These are phyloP conservation scores for Solanum ahanhuiri DNA, from an alignment of 257 asterid genomes.

Conservation along the genomic window DNA sequence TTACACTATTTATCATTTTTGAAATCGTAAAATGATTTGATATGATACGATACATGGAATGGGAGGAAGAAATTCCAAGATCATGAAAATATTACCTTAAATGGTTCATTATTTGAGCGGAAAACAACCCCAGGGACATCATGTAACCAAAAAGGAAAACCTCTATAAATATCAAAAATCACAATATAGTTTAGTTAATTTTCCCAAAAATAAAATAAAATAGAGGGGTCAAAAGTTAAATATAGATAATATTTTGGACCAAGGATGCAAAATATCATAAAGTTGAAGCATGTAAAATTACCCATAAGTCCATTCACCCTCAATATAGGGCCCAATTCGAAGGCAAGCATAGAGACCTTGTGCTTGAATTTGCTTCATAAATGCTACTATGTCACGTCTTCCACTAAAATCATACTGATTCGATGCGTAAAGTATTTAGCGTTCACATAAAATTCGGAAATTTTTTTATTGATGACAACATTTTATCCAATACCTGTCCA, in stretches of 20 bases:
- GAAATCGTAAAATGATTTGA: not conserved
- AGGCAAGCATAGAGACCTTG: slow-evolving; percentile 75
- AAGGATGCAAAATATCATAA: not conserved
- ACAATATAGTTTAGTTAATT: not conserved
- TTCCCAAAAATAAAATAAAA: no score
- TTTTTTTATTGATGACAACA: not conserved
- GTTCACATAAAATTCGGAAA: not conserved
- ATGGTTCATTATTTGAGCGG: slow-evolving; percentile 74
- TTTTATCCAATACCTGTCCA: slow-evolving; percentile 41
- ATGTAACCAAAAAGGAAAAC: slow-evolving; percentile 87
- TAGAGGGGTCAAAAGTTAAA: not conserved
- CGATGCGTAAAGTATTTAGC: not conserved
- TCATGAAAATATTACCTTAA: slow-evolving; percentile 31
- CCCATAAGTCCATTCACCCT: slow-evolving; percentile 94
- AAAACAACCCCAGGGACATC: slow-evolving; percentile 55
- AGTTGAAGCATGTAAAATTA: slow-evolving; percentile 8
- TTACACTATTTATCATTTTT: not conserved
- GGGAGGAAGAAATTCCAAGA: not conserved
- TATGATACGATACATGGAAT: not conserved
- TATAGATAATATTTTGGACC: not conserved
- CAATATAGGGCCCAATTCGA: slow-evolving; percentile 81
- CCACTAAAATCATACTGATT: slow-evolving; percentile 77
- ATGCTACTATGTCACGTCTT: slow-evolving; percentile 45
- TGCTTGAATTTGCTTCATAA: slow-evolving; percentile 54
- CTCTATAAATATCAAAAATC: slow-evolving; percentile 24